Percentiles rank a stretch among this genome's conserved stretches.
Conservation (phyloP, 352 stramenopile species). For the Phytophthora hibernalis region DNA sequence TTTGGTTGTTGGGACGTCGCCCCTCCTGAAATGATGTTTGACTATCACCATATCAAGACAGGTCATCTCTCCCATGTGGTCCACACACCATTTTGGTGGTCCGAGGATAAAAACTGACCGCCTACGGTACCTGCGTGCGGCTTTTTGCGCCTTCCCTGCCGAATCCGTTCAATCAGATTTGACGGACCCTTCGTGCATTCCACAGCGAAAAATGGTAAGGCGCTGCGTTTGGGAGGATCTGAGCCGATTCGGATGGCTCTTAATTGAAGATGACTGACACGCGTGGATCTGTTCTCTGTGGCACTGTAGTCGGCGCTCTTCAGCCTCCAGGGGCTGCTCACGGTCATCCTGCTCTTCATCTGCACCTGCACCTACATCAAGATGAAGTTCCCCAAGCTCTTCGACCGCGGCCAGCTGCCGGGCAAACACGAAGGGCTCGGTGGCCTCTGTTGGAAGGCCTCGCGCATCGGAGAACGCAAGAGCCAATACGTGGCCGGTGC, state of each 20-base stretch:
- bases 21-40: slow-evolving; percentile 1
- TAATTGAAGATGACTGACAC: slow-evolving; percentile 14
- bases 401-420: slow-evolving; percentile 88
- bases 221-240: background rate
- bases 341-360: slow-evolving; percentile 97
- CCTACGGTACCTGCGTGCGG: slow-evolving; percentile 9
- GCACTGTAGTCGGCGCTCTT: slow-evolving; percentile 94
- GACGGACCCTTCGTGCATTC: background rate
- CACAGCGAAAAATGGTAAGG: slow-evolving; percentile 36
- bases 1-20: slow-evolving; percentile 19
- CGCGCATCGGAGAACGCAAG: slow-evolving; percentile 92
- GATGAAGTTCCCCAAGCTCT: slow-evolving; percentile 95
- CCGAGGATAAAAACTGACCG: slow-evolving; percentile 2
- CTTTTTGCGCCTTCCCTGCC: slow-evolving; percentile 20
- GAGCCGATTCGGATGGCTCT: background rate
- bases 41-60: background rate
- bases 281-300: slow-evolving; percentile 10
- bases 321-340: slow-evolving; percentile 96
- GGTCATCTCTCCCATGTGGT: slow-evolving; percentile 20
- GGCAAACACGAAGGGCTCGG: slow-evolving; percentile 88
- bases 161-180: background rate
- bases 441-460: slow-evolving; percentile 93
- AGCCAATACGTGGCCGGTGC: slow-evolving; percentile 88
- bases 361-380: slow-evolving; percentile 97
- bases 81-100: slow-evolving; percentile 36